Base-by-base conservation (phyloP, 2,329 filamentous ascomycete genomes). In the Diaporthe sp. region DNA sequence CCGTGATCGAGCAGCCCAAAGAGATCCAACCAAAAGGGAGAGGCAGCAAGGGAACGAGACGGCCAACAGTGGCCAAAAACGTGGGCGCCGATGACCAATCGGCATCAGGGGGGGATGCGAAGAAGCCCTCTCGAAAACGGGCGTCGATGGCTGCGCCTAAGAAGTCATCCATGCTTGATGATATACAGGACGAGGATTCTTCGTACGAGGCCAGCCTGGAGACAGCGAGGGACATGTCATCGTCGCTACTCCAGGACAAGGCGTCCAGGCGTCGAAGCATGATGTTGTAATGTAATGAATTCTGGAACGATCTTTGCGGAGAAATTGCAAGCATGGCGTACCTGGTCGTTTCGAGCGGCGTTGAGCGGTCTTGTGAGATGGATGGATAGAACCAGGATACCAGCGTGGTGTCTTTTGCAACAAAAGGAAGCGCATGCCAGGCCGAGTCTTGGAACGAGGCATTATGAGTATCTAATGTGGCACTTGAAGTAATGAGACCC, bases 191-290 rank as follows among this genome's bases (percentile, higher is more conserved):
- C 25, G 83, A 84, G 5, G 79, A 81, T 37, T 80, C 77, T 34
- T 80, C 79, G 0, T 80, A 77, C 49, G 78, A 79, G 42, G 77
- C 74, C 65, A 80, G 79, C 73, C 71, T 77, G 10, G 81, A 78
- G 3, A 79, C 82, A 2, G 80, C 70, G 12, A 82, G 81, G 31
- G 77, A 76, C 13, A 79, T 81, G 37, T 22, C 62, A n/a, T 55
- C 73, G 37, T 72, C 49, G 19, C 15, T 44, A 42, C 19, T 58
- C 17, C 79, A 79, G 49, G 84, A 85, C 70, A 81, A 81, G 79
- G 74, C 84, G 80, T 85, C 86, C 75, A 84, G 89, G 79, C 84
- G 90, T 78, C 85, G 89, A 79, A 91, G 89, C 80, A 91, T 91
- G 88, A 90, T 92, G 89, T 81, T 91, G 62, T 77, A 58, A 75